phyloP scores from a whole-genome alignment of 768 basidiomycete genomes.

The Rhizopogon rudus region DNA sequence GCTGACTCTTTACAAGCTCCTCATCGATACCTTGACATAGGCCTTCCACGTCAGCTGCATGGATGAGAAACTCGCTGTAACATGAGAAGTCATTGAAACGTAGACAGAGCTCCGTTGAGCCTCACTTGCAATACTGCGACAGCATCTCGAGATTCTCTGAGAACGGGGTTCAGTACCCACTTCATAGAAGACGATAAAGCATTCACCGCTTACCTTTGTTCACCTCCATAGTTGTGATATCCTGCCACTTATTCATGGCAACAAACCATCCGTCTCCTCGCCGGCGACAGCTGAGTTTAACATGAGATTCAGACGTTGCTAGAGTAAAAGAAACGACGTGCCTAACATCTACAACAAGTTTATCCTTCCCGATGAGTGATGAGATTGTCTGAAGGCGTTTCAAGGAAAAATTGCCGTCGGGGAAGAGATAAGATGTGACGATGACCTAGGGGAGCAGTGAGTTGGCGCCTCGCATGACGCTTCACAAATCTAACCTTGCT shows the following conservation, averaged over 20 bases:
- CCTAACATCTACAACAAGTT: constrained; percentile 94
- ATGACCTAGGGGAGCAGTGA: constrained; percentile 63
- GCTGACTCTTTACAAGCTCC: constrained; percentile 73
- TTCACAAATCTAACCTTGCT: constrained; percentile 57
- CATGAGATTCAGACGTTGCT: neutral
- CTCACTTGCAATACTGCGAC: constrained; percentile 76
- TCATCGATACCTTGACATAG: constrained; percentile 95
- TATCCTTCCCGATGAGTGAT: constrained; percentile 70
- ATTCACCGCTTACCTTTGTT: constrained; percentile 51
- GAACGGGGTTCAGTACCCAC: neutral
- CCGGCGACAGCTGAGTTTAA: constrained; percentile 66
- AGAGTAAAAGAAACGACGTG: constrained; percentile 23
- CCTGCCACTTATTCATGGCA: constrained; percentile 99
- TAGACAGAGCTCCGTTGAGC: neutral
- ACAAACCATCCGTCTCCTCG: constrained; percentile 80
- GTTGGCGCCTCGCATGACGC: neutral
- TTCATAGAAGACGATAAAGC: neutral
- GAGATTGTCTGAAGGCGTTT: constrained; percentile 64
- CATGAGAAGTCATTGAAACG: constrained; percentile 2
- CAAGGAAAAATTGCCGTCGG: constrained; percentile 71
- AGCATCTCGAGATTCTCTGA: constrained; percentile 73
- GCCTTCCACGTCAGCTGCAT: constrained; percentile 99
- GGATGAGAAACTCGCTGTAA: constrained; percentile 84
- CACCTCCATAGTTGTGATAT: constrained; percentile 92
- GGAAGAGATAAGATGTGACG: constrained; percentile 96